phyloP scores from a whole-genome alignment of 192 early-diverging fungal species.

The Umbelopsis vinacea region DNA sequence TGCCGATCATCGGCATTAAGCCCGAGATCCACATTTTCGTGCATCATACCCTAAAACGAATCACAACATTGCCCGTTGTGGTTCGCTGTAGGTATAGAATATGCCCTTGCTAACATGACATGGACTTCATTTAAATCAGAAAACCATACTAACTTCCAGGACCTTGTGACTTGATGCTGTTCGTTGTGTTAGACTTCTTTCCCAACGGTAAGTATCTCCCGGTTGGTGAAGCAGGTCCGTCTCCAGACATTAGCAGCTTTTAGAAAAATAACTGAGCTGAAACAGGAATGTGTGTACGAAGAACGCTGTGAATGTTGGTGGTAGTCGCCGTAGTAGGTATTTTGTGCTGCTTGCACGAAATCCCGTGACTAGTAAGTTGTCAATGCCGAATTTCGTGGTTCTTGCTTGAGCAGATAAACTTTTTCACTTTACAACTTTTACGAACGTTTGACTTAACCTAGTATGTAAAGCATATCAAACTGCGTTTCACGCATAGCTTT shows the following conservation, averaged over 20 bases:
- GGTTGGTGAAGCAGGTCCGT: constrained; percentile 20
- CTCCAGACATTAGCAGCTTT: constrained; percentile 23
- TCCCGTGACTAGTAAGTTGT: neutral
- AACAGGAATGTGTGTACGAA: constrained; percentile 9
- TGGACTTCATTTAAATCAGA: neutral
- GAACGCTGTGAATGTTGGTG: neutral
- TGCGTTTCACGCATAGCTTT: no score
- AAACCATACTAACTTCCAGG: constrained; percentile 19
- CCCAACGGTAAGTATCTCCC: constrained; percentile 12
- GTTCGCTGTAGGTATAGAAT: neutral
- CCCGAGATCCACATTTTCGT: neutral
- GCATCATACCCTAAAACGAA: neutral
- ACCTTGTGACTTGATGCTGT: constrained; percentile 24
- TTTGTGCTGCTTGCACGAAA: neutral
- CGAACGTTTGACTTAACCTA: no score
- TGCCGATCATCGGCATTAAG: neutral
- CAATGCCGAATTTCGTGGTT: neutral
- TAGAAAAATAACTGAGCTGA: constrained; percentile 10
- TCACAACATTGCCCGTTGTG: neutral
- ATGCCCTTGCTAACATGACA: neutral
- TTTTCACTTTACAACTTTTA: neutral
- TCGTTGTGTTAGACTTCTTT: constrained; percentile 3
- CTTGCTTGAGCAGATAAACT: neutral
- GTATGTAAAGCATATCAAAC: no score
- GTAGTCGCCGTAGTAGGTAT: neutral